Evolutionary conservation across 208 protist species (phyloP).

Genomic region (Acanthamoeba castellanii): DNA sequence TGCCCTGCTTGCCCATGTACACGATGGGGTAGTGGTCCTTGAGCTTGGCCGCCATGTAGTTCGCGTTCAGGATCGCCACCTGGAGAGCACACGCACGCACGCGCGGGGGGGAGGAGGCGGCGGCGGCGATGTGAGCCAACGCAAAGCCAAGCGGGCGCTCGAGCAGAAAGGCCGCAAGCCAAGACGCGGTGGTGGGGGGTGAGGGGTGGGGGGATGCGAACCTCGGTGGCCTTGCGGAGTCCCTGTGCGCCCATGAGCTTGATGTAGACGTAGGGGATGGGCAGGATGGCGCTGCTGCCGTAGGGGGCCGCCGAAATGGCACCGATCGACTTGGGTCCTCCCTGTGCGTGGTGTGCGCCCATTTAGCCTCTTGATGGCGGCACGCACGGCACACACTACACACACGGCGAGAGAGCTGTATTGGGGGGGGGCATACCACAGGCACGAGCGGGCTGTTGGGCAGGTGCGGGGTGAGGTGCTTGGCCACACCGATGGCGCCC

Average conservation of each 20-base stretch:
- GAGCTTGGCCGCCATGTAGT: slow-evolving; percentile 97
- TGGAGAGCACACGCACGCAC: background rate
- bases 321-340: slow-evolving; percentile 87
- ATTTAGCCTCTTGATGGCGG: too few relatives aligned
- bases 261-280: slow-evolving; percentile 97
- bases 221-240: slow-evolving; percentile 93
- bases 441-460: slow-evolving; percentile 88
- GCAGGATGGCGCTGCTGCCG: slow-evolving; percentile 95
- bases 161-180: too few relatives aligned
- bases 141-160: too few relatives aligned
- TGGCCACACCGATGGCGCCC: slow-evolving; percentile 96
- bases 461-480: slow-evolving; percentile 95
- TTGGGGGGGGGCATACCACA: background rate
- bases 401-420: background rate
- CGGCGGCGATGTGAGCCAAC: too few relatives aligned
- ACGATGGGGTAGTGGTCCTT: slow-evolving; percentile 96
- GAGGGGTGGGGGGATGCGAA: slow-evolving; percentile 58
- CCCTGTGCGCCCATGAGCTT: slow-evolving; percentile 95
- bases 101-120: too few relatives aligned
- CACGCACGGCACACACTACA: too few relatives aligned
- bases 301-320: slow-evolving; percentile 95
- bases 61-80: slow-evolving; percentile 98
- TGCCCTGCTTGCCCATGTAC: slow-evolving; percentile 92
- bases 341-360: slow-evolving; percentile 29
- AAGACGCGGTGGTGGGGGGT: too few relatives aligned